Evolutionary conservation across 2,329 filamentous ascomycete genomes (phyloP).

Genomic region (Arachnopeziza araneosa): DNA sequence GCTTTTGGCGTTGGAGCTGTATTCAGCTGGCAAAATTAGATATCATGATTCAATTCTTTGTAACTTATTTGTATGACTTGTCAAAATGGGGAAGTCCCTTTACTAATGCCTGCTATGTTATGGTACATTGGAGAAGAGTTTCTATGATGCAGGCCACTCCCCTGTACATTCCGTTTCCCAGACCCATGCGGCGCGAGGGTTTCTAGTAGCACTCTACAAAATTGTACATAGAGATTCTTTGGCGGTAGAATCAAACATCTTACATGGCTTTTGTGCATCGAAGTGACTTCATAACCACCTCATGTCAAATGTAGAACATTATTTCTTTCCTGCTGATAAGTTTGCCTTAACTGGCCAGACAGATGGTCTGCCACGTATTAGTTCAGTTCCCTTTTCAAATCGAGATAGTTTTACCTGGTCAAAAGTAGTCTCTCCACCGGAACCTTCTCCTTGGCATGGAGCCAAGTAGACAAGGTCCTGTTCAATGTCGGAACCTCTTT

Average conservation of each 20-base stretch:
- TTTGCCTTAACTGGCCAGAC: constrained; percentile 22
- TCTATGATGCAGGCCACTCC: constrained; percentile 1
- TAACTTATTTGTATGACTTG: not conserved
- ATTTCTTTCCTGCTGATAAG: not conserved
- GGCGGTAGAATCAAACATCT: not conserved
- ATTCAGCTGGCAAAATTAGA: not conserved
- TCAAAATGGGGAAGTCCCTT: not conserved
- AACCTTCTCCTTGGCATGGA: constrained; percentile 32
- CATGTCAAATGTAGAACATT: not conserved
- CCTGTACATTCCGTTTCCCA: not conserved
- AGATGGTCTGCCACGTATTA: constrained; percentile 23
- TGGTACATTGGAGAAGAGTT: constrained; percentile 9
- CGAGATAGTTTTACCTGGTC: constrained; percentile 28
- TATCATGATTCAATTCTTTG: not conserved
- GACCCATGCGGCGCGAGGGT: constrained; percentile 11
- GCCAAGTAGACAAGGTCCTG: constrained; percentile 35
- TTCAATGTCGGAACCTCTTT: constrained; percentile 33
- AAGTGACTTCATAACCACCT: not conserved
- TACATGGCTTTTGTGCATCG: not conserved
- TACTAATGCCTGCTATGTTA: not conserved
- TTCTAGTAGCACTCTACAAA: constrained; percentile 1
- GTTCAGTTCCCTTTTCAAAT: not conserved
- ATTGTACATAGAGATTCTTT: constrained; percentile 19
- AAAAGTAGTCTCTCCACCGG: constrained; percentile 28
- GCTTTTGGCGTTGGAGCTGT: not conserved